A percentile compares a stretch with the other conserved stretches of the same genome.
phyloP scores from a whole-genome alignment of 306 rosid species.

The Elaeagnus macrophylla region DNA sequence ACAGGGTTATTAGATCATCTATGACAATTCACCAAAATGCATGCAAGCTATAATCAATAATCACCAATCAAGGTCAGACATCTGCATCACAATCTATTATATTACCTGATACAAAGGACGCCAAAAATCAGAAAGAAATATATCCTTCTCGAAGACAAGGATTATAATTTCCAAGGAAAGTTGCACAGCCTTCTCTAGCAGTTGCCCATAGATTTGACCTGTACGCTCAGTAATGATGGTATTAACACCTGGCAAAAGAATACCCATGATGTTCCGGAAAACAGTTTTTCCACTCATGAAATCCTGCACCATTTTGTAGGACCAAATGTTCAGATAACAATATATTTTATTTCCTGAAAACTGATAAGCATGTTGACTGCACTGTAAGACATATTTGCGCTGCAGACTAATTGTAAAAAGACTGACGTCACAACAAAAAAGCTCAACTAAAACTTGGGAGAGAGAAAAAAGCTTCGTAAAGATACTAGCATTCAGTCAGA shows the following conservation, averaged over 20 bases:
- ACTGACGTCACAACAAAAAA: too few species aligned
- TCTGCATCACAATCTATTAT: background rate
- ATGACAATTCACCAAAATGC: background rate
- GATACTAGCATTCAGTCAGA: conserved; percentile 2
- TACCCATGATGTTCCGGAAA: conserved; percentile 87
- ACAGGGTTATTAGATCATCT: background rate
- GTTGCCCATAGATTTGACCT: conserved; percentile 67
- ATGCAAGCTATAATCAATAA: conserved; percentile 2
- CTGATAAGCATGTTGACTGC: too few species aligned
- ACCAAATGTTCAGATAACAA: background rate
- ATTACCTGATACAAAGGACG: conserved; percentile 86
- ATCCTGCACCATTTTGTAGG: conserved; percentile 46
- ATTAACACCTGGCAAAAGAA: conserved; percentile 78
- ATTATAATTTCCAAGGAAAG: conserved; percentile 78
- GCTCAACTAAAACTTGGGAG: too few species aligned
- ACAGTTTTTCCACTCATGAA: conserved; percentile 93
- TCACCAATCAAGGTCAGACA: background rate
- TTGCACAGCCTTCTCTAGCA: conserved; percentile 85
- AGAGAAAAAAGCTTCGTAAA: too few species aligned
- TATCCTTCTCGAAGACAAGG: conserved; percentile 73
- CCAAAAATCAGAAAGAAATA: conserved; percentile 86
- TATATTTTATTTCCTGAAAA: too few species aligned
- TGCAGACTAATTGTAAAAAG: too few species aligned
- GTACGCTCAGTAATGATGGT: conserved; percentile 62
- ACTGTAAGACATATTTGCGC: too few species aligned